Evolutionary conservation across 2,329 filamentous ascomycete genomes (phyloP).

Genomic region (Neoscytalidium dimidiatum): DNA sequence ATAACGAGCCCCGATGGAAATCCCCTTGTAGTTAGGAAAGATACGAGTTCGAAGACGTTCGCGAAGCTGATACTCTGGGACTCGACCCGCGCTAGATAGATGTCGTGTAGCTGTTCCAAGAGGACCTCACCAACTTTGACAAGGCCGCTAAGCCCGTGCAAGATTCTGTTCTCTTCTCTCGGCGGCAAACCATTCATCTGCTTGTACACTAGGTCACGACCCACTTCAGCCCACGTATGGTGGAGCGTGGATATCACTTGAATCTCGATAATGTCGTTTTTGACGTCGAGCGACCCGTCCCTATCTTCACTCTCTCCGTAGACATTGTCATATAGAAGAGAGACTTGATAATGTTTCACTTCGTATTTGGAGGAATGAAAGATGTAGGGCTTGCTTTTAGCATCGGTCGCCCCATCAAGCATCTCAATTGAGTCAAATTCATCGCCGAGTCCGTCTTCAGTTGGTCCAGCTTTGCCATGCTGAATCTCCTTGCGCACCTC

Average conservation of each 20-base stretch:
- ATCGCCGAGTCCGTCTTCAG: no score
- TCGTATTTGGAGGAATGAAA: no score
- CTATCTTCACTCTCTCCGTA: no score
- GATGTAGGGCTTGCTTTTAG: no score
- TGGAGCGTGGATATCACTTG: not conserved
- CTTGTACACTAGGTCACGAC: not conserved
- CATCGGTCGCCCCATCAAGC: no score
- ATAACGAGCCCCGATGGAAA: not conserved
- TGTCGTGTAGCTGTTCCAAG: not conserved
- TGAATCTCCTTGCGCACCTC: no score
- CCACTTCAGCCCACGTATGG: not conserved
- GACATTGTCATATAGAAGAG: no score
- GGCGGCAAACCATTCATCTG: not conserved
- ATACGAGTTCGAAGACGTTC: not conserved
- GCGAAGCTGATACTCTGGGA: not conserved
- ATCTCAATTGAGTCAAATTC: no score
- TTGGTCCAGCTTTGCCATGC: no score
- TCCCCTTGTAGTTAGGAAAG: not conserved
- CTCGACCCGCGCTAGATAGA: not conserved
- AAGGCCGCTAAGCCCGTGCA: not conserved
- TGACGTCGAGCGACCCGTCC: no score
- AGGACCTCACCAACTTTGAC: not conserved
- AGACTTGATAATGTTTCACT: no score
- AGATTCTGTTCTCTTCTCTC: not conserved
- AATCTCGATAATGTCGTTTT: not conserved